A percentile compares a stretch with the other conserved stretches of the same genome.
phyloP scores from a whole-genome alignment of 176 grass and related monocot species.

The Thalia dealbata region DNA sequence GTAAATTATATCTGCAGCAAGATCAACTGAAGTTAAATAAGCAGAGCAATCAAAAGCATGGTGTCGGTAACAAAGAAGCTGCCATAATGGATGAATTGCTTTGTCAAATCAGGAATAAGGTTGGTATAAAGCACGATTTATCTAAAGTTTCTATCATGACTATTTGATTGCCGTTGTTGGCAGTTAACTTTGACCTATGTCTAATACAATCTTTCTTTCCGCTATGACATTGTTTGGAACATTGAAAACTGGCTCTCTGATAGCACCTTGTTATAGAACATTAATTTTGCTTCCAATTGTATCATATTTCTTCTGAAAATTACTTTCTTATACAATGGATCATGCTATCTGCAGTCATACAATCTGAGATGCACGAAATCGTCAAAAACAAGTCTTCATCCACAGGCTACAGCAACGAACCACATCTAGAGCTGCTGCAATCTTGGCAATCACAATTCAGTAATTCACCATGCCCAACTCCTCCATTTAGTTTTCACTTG shows the following conservation, averaged over 20 bases:
- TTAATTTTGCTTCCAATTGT: neutral
- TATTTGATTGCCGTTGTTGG: neutral
- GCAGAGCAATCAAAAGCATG: constrained; percentile 37
- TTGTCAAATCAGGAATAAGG: constrained; percentile 96
- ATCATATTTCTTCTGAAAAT: neutral
- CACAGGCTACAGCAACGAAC: neutral
- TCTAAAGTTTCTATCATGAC: neutral
- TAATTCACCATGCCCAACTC: neutral
- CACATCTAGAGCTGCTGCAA: neutral
- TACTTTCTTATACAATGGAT: neutral
- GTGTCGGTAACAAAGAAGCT: constrained; percentile 31
- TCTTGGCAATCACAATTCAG: neutral
- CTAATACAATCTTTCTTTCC: neutral
- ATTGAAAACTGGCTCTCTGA: neutral
- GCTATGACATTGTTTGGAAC: neutral
- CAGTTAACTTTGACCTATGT: neutral
- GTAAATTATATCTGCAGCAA: constrained; percentile 32
- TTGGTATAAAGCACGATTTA: constrained; percentile 24
- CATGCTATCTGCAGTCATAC: constrained; percentile 61
- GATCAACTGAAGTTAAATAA: constrained; percentile 53
- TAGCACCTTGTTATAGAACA: too few relatives aligned
- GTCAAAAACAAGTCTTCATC: constrained; percentile 37
- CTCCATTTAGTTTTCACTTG: neutral
- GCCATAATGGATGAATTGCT: constrained; percentile 81
- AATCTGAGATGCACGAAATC: constrained; percentile 56